These are phyloP conservation scores for Backusella parvicylindrica DNA, from an alignment of 192 early-diverging fungal species.

Conservation along the genomic window DNA sequence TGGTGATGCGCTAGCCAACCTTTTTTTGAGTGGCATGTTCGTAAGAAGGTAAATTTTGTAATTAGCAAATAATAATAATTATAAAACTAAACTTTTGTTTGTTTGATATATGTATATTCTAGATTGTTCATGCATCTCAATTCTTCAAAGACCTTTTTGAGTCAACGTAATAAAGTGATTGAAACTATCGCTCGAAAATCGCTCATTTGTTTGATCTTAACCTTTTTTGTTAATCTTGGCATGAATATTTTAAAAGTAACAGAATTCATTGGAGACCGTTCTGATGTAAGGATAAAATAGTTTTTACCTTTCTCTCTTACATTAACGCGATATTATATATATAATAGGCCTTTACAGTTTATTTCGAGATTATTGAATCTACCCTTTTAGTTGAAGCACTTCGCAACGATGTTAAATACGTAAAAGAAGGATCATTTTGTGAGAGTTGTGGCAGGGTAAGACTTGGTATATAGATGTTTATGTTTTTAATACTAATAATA, in stretches of 20 bases:
- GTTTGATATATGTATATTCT: background rate
- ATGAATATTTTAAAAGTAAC: constrained; percentile 37
- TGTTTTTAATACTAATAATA: background rate
- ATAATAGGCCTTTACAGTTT: constrained; percentile 22
- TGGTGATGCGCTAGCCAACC: constrained; percentile 23
- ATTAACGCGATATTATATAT: background rate
- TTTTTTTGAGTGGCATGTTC: constrained; percentile 33
- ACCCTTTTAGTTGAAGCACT: constrained; percentile 29
- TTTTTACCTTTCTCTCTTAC: background rate
- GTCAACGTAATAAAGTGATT: constrained; percentile 18
- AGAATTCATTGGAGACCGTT: constrained; percentile 14
- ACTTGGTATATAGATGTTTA: background rate
- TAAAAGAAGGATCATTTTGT: background rate
- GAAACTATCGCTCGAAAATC: constrained; percentile 27
- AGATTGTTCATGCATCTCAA: constrained; percentile 25
- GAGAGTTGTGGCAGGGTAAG: constrained; percentile 17
- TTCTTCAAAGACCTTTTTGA: constrained; percentile 5
- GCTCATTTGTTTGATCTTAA: constrained; percentile 26
- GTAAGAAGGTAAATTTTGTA: constrained; percentile 12
- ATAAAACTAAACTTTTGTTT: background rate
- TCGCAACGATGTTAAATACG: constrained; percentile 14
- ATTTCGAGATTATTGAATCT: constrained; percentile 25
- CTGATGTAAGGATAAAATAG: constrained; percentile 25
- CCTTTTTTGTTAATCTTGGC: constrained; percentile 24
- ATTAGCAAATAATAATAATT: background rate